These are phyloP conservation scores for Fusarium pilosicola DNA, from an alignment of 2,329 filamentous ascomycete species.

Conservation along the genomic window DNA sequence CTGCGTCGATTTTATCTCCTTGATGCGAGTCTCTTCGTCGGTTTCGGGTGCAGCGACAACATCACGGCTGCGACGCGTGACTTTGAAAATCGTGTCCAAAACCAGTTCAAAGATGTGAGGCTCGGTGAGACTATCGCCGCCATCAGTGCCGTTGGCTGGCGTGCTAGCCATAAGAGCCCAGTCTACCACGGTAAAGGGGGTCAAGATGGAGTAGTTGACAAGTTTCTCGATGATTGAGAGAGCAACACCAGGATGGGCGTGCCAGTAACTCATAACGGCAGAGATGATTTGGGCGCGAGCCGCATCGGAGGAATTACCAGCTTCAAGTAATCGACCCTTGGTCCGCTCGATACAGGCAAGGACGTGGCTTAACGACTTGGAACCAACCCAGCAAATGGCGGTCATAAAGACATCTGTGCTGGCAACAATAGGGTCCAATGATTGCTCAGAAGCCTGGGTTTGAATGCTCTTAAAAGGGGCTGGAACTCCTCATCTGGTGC, in stretches of 20 bases:
- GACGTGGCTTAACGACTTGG: constrained; percentile 95
- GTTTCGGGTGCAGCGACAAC: constrained; percentile 72
- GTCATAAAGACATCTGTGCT: constrained; percentile 96
- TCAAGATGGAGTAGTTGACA: constrained; percentile 95
- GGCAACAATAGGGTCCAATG: constrained; percentile 81
- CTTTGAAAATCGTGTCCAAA: constrained; percentile 87
- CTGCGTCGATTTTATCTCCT: constrained; percentile 79
- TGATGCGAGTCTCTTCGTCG: constrained; percentile 72
- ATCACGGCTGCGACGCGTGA: constrained; percentile 85
- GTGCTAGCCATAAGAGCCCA: constrained; percentile 79
- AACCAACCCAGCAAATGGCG: constrained; percentile 90
- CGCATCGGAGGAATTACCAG: constrained; percentile 77
- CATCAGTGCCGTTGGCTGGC: constrained; percentile 60
- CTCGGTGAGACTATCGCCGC: constrained; percentile 75
- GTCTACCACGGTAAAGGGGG: constrained; percentile 83
- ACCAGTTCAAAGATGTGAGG: constrained; percentile 90
- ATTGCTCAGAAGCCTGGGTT: constrained; percentile 75
- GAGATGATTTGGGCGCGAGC: constrained; percentile 89
- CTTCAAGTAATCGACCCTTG: constrained; percentile 85
- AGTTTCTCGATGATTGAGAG: constrained; percentile 96
- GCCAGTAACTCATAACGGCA: constrained; percentile 93
- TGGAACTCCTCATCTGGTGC: constrained; percentile 88
- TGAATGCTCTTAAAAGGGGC: constrained; percentile 81
- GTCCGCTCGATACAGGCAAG: constrained; percentile 95
- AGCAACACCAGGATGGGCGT: constrained; percentile 88